A percentile compares a stretch with the other conserved stretches of the same genome.
phyloP scores from a whole-genome alignment of 768 basidiomycete genomes.

The Leccinum rimulosum region DNA sequence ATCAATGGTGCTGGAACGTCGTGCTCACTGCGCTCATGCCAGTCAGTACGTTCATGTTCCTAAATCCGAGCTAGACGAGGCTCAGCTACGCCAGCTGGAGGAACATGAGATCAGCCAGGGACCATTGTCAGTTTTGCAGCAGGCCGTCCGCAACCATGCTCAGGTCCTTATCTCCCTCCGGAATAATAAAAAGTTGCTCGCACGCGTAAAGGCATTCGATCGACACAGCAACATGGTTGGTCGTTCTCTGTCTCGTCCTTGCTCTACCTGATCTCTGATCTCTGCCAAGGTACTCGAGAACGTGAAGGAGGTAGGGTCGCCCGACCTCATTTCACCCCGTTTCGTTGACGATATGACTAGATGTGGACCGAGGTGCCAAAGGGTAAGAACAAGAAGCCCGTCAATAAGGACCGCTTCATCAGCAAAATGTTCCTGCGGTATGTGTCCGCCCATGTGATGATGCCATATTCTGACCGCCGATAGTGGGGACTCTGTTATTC shows the following conservation, averaged over 20 bases:
- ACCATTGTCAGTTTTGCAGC: constrained; percentile 93
- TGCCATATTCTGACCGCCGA: constrained; percentile 12
- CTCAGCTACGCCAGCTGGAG: constrained; percentile 91
- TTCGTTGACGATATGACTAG: constrained; percentile 40
- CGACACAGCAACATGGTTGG: constrained; percentile 97
- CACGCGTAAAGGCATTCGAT: constrained; percentile 97
- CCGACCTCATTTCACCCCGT: background rate
- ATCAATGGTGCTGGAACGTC: constrained; percentile 1
- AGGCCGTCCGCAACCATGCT: constrained; percentile 95
- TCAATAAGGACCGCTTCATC: constrained; percentile 99
- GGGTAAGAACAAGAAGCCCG: constrained; percentile 97
- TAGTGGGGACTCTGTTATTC: constrained; percentile 96
- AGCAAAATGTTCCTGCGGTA: constrained; percentile 98
- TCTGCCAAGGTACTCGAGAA: constrained; percentile 85
- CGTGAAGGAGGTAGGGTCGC: constrained; percentile 80
- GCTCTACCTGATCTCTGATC: constrained; percentile 8
- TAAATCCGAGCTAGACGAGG: constrained; percentile 96
- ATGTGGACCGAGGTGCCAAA: constrained; percentile 99
- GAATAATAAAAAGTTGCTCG: constrained; percentile 97
- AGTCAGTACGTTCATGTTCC: constrained; percentile 98
- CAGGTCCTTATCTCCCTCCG: constrained; percentile 96
- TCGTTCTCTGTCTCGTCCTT: constrained; percentile 7
- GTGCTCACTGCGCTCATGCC: constrained; percentile 8
- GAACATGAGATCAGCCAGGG: constrained; percentile 99
- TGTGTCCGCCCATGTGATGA: constrained; percentile 22